Evolutionary conservation across 139 green algal genomes (phyloP).

Genomic region (Trebouxia sp.): DNA sequence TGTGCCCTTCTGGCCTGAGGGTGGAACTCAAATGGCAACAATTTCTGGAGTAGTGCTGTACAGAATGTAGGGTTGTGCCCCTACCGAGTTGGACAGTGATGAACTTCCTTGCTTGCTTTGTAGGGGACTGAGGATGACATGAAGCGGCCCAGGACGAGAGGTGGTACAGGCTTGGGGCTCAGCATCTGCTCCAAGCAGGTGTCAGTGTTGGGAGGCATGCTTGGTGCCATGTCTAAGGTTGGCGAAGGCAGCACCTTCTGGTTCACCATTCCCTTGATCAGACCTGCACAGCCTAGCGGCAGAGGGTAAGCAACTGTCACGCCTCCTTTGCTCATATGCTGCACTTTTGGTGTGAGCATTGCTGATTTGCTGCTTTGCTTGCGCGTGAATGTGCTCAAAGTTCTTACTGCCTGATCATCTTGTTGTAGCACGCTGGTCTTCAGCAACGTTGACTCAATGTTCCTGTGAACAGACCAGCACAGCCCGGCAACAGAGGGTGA

Average conservation of each 20-base stretch:
- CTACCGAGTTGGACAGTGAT: neutral
- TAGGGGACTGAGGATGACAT: constrained; percentile 81
- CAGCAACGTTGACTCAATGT: no score
- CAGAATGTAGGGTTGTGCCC: no score
- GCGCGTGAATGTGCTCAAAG: neutral
- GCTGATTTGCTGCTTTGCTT: no score
- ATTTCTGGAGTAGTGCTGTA: no score
- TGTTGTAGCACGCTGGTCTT: no score
- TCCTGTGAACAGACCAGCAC: no score
- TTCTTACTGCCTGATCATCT: neutral
- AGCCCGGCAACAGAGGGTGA: no score
- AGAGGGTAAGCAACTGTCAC: neutral
- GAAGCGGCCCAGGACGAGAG: constrained; percentile 57
- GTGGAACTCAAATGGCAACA: no score
- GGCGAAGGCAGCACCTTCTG: constrained; percentile 71
- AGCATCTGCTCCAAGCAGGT: constrained; percentile 83
- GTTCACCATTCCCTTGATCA: constrained; percentile 72
- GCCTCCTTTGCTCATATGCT: neutral
- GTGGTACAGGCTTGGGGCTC: constrained; percentile 70
- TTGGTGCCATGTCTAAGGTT: constrained; percentile 67
- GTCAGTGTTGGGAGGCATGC: constrained; percentile 72
- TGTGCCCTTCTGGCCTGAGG: no score
- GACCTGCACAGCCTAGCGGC: constrained; percentile 4
- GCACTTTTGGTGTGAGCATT: neutral
- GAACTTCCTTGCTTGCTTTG: neutral